phyloP scores from a whole-genome alignment of 495 filamentous ascomycete species.

The Acidomyces sp. region DNA sequence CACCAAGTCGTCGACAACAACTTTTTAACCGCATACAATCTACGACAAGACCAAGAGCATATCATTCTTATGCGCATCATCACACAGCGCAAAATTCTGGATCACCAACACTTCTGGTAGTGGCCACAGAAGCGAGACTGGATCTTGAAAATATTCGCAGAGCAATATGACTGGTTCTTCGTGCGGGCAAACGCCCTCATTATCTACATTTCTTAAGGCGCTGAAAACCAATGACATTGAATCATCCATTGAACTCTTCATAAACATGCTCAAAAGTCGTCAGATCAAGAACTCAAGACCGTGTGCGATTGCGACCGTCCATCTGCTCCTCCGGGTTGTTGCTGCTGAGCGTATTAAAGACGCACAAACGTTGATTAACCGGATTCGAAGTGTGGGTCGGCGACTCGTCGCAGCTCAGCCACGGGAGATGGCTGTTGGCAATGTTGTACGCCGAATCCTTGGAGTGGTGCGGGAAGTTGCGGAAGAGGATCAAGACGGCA shows the following conservation, averaged over 20 bases:
- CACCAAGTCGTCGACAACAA: too few relatives aligned
- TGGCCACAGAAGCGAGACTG: too few relatives aligned
- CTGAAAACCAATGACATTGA: slow-evolving; percentile 61
- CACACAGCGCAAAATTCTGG: too few relatives aligned
- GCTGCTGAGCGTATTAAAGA: slow-evolving; percentile 57
- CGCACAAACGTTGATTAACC: slow-evolving; percentile 60
- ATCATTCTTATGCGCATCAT: too few relatives aligned
- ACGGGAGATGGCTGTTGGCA: slow-evolving; percentile 79
- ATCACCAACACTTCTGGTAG: too few relatives aligned
- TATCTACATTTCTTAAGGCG: slow-evolving; percentile 64
- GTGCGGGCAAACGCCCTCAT: slow-evolving; percentile 46
- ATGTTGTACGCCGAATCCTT: slow-evolving; percentile 79
- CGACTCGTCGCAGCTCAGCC: slow-evolving; percentile 70
- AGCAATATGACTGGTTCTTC: slow-evolving; percentile 37
- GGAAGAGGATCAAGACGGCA: slow-evolving; percentile 46
- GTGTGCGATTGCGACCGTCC: slow-evolving; percentile 80
- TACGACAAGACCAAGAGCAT: too few relatives aligned
- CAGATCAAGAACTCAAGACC: slow-evolving; percentile 77
- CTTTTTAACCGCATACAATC: too few relatives aligned
- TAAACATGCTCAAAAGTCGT: slow-evolving; percentile 78
- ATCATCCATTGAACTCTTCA: slow-evolving; percentile 63
- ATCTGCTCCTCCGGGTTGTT: slow-evolving; percentile 73
- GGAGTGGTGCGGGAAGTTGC: slow-evolving; percentile 87
- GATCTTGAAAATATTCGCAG: too few relatives aligned
- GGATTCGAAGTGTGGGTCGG: slow-evolving; percentile 61